Evolutionary conservation across 1,284 basidiomycete genomes (phyloP), one percentile per base, ranked within the genome.

Genomic region (Austroboletus novae-zelandiae): DNA sequence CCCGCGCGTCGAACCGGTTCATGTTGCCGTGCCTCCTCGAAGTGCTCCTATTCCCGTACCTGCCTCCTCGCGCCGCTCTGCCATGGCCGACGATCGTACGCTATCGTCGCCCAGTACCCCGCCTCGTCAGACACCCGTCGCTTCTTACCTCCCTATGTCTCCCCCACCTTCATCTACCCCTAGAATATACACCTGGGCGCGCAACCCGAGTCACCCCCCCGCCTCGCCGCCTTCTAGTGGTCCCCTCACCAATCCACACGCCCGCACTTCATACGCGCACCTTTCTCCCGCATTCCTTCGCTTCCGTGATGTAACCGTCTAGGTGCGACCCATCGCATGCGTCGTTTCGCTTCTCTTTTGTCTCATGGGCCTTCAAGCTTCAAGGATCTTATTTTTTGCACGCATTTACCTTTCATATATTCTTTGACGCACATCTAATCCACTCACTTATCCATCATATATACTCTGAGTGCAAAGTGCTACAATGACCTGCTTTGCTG

Each of bases 231-330:
- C 68, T 23, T 40, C 59, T 29, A 50, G 55, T 50, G 66, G 74
- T 9, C 78, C 74, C 14, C 70, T 80, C 44, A 72, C 75, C 42
- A 80, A 79, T 55, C 70, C 75, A 34, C 68, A 59, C 43, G 77
- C 77, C 11, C 74, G 79, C 56, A 71, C 76, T 62, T 78, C 79
- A 18, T 72, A 73, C 43, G 60, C 73, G n/a, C 75, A 73, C 46
- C 70, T 81, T 47, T 71, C 76, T 5, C 61, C 64, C 1, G 56
- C 67, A 36, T 46, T 66, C 48, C 54, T 58, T 54, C 65, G 65
- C 25, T 56, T 67, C 15, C 65, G 65, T 13, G 66, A 70, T 48
- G 59, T 69, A 30, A 54, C 60, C 34, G 61, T 64, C 42, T 66
- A 54, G 51, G 18, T 30, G 10, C 31, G 15, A 45, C 40, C 27